Base-by-base conservation (phyloP, 2,329 filamentous ascomycete genomes). In the Calonectria henricotiae region DNA sequence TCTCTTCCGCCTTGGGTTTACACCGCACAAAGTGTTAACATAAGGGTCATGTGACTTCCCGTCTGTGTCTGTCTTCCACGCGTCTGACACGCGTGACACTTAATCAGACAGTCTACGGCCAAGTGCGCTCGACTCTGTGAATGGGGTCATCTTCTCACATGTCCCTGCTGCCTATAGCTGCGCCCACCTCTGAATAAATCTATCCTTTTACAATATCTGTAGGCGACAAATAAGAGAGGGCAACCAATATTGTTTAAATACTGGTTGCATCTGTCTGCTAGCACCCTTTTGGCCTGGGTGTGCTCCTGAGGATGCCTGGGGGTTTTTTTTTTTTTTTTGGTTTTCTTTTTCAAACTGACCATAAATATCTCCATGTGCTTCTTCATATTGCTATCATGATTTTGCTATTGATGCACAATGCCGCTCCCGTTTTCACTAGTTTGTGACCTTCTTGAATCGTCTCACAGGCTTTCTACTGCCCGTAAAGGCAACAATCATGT, bases 401-500 rank as follows among this genome's bases (percentile, higher is more conserved):
- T 65, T 43, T 13, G 54, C 44, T 44, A 68, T n/a, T 46, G 25
- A 30, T 55, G 7, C 61, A 74, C 49, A 27, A 93, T 93, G 91
- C 86, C 90, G 23, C 86, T 94, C 73, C 85, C 85, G 1, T 97
- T 96, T 80, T 83, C 86, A n/a, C 85, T 88, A 70, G 84, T 97
- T 54, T 96, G 93, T 83, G 89, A 93, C 71, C 85, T 98, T 4
- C 86, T 98, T 49, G 90, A 95, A 71, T 83, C 86, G 27, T 85
- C 95, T 17, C 90, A 95, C 69, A 80, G 81, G 51, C 80, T 83
- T 5, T 81, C 80, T 30, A 67, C 79, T 1, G 75, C 77, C 2
- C 80, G 76, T 15, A 81, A 82, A 58, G 80, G 77, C 12, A 80
- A 79, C 39, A 75, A 79, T 1, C 69, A 75, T 3, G 78, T 85